These are phyloP conservation scores for Saccharomycopsis fibuligera DNA, from an alignment of 805 yeast genomes.

Conservation along the genomic window DNA sequence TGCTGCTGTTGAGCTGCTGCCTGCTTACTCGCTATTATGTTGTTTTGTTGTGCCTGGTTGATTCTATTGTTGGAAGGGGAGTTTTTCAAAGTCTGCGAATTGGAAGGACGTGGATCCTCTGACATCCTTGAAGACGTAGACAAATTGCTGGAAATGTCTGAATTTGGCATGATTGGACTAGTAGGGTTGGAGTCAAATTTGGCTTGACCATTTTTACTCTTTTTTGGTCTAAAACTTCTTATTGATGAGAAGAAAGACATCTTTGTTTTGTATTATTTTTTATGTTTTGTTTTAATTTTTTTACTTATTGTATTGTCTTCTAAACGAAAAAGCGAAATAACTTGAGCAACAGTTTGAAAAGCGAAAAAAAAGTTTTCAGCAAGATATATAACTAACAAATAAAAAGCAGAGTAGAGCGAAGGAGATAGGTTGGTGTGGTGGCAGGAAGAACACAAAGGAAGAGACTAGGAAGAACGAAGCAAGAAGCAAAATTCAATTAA, in stretches of 20 bases:
- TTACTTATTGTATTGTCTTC: too few relatives aligned
- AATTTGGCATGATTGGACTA: constrained; percentile 16
- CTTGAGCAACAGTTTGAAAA: too few relatives aligned
- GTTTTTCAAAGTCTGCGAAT: constrained; percentile 20
- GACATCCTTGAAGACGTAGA: constrained; percentile 27
- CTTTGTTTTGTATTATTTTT: too few relatives aligned
- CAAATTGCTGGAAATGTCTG: constrained; percentile 24
- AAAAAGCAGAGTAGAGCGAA: too few relatives aligned
- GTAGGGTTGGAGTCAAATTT: constrained; percentile 20
- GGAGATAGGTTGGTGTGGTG: too few relatives aligned
- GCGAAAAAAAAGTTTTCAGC: too few relatives aligned
- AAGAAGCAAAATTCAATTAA: too few relatives aligned
- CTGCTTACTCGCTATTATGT: constrained; percentile 32
- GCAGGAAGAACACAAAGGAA: too few relatives aligned
- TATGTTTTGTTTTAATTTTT: too few relatives aligned
- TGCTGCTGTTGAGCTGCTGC: constrained; percentile 26
- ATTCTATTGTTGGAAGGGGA: constrained; percentile 11
- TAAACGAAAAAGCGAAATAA: too few relatives aligned
- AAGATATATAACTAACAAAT: too few relatives aligned
- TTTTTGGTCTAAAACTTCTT: constrained; percentile 40
- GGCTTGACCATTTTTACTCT: constrained; percentile 31
- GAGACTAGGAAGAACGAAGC: too few relatives aligned
- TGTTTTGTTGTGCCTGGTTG: constrained; percentile 30
- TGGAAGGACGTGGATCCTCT: constrained; percentile 33
- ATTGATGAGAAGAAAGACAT: constrained; percentile 45